These are phyloP conservation scores for Gossypium laxum DNA, from an alignment of 441 rosid genomes.

Conservation along the genomic window DNA sequence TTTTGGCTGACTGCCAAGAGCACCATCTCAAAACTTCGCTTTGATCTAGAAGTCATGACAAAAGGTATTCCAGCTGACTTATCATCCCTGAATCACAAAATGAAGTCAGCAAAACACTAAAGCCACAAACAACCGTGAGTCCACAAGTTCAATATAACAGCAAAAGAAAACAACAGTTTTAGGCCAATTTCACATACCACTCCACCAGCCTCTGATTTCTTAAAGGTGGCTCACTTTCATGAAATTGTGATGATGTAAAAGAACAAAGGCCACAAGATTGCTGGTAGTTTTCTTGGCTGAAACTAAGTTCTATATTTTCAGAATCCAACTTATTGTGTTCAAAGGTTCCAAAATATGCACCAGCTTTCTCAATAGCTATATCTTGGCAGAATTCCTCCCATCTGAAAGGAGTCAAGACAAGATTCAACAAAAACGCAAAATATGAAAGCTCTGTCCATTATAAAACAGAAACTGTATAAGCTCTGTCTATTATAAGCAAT, in stretches of 20 bases:
- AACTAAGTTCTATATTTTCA: conserved; percentile 19
- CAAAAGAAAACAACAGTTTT: neutral
- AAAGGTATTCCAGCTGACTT: conserved; percentile 39
- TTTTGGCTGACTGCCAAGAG: conserved; percentile 73
- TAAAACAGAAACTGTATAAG: neutral
- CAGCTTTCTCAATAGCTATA: conserved; percentile 67
- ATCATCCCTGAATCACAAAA: conserved; percentile 43
- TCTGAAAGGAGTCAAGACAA: conserved; percentile 31
- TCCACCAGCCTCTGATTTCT: conserved; percentile 34
- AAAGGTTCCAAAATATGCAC: conserved; percentile 41
- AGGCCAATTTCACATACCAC: conserved; percentile 14
- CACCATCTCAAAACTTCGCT: conserved; percentile 71
- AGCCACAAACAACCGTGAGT: neutral
- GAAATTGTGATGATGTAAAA: conserved; percentile 22
- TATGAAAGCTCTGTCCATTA: neutral
- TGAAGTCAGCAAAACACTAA: neutral
- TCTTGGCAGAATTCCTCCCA: conserved; percentile 87
- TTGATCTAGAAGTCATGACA: conserved; percentile 49
- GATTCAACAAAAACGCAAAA: neutral
- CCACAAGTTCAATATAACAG: neutral
- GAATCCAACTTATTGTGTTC: conserved; percentile 22
- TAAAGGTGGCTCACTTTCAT: conserved; percentile 34
- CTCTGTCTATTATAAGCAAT: neutral
- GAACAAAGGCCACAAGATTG: conserved; percentile 29
- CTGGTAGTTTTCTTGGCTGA: conserved; percentile 28